Evolutionary conservation across 305 asterid genomes (phyloP).

Genomic region (Solanum hybrid): DNA sequence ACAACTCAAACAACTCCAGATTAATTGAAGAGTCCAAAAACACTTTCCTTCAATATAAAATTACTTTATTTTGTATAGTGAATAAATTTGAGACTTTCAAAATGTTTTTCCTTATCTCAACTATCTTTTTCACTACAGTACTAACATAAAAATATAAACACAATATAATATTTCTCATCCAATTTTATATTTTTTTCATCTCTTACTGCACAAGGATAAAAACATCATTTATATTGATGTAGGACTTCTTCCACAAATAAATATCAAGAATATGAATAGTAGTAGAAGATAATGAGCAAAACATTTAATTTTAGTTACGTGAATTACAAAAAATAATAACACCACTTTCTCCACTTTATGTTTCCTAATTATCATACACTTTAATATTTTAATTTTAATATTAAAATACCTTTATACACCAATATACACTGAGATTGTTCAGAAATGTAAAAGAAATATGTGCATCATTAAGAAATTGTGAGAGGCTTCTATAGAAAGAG

Average conservation of each 20-base stretch:
- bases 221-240: not conserved
- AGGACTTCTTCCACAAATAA: not conserved
- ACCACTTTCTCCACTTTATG: not conserved
- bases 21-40: not conserved
- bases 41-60: not conserved
- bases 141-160: not conserved
- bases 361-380: not conserved
- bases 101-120: not conserved
- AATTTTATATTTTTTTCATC: not conserved
- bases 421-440: not conserved
- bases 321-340: not conserved
- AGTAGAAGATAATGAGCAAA: not conserved
- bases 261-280: not conserved
- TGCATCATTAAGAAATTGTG: not conserved
- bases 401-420: not conserved
- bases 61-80: not conserved
- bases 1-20: not conserved
- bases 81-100: not conserved
- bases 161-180: not conserved
- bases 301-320: not conserved
- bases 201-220: not conserved
- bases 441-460: not conserved
- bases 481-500: not conserved
- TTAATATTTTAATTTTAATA: not conserved
- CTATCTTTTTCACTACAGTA: not conserved